phyloP scores from a whole-genome alignment of 2,329 filamentous ascomycete species.

The Sordariomycetes sp. region DNA sequence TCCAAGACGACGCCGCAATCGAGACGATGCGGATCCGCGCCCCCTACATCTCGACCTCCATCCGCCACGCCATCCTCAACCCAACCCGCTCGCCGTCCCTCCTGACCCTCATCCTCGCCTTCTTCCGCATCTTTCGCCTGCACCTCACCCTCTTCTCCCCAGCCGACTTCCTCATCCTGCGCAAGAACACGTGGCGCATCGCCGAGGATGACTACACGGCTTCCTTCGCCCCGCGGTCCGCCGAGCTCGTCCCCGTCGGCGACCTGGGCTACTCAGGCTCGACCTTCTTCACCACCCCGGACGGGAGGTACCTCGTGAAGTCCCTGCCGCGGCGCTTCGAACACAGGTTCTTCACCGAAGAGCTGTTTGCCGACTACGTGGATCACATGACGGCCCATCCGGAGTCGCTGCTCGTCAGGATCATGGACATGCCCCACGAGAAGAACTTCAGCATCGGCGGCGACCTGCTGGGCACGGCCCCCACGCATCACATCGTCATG shows the following conservation, averaged over 20 bases:
- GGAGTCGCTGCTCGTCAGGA: constrained; percentile 56
- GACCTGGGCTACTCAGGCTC: constrained; percentile 69
- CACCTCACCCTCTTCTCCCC: constrained; percentile 12
- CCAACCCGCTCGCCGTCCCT: constrained; percentile 1
- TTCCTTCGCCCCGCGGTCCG: constrained; percentile 19
- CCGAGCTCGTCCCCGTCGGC: constrained; percentile 44
- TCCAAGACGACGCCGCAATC: too few species aligned
- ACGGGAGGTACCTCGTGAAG: constrained; percentile 63
- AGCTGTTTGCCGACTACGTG: constrained; percentile 56
- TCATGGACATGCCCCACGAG: constrained; percentile 59
- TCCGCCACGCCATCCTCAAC: constrained; percentile 1
- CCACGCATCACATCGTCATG: constrained; percentile 69
- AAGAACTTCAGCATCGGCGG: constrained; percentile 48
- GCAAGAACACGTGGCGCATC: constrained; percentile 10
- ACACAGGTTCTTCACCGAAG: constrained; percentile 58
- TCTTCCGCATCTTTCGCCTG: constrained; percentile 18
- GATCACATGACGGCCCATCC: constrained; percentile 53
- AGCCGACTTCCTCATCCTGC: constrained; percentile 11
- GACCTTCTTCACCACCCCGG: constrained; percentile 61
- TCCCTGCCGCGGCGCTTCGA: constrained; percentile 62
- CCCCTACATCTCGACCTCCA: not conserved
- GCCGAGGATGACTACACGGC: constrained; percentile 26
- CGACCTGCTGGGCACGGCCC: constrained; percentile 48
- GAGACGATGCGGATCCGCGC: not conserved
- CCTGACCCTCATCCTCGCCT: constrained; percentile 14